Evolutionary conservation across 2,329 filamentous ascomycete genomes (phyloP).

Genomic region (Aureobasidium melanogenum): DNA sequence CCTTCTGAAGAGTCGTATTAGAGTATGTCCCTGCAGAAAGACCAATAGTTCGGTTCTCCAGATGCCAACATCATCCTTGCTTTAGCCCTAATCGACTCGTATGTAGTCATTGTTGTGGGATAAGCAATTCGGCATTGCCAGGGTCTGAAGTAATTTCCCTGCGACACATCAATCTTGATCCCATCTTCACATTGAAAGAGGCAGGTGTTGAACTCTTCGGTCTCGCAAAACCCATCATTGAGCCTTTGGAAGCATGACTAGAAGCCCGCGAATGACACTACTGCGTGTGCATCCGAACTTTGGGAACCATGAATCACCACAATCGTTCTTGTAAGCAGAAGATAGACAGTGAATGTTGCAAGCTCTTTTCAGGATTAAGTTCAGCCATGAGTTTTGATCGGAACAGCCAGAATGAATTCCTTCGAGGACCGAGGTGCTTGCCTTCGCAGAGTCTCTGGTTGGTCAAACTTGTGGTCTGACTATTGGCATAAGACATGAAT

Average conservation of each 20-base stretch:
- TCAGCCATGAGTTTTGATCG: neutral
- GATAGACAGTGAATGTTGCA: neutral
- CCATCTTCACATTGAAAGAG: neutral
- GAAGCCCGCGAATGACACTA: neutral
- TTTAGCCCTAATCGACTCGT: neutral
- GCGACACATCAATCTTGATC: neutral
- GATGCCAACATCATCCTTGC: neutral
- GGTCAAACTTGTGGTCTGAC: neutral
- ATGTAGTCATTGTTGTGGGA: neutral
- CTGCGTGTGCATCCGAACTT: neutral
- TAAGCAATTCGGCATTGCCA: neutral
- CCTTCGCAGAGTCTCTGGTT: neutral
- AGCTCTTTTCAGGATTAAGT: neutral
- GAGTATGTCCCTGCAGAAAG: neutral
- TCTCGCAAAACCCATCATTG: neutral
- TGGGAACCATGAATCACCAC: neutral
- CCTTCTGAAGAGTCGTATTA: neutral
- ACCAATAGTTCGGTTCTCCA: neutral
- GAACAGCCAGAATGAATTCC: neutral
- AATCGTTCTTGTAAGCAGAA: neutral
- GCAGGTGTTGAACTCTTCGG: neutral
- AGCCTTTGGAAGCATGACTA: neutral
- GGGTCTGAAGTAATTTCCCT: neutral
- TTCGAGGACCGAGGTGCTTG: neutral
- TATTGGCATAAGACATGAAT: neutral